These are phyloP conservation scores for Cavenderia fasciculata DNA, from an alignment of 78 protist genomes.

Conservation along the genomic window DNA sequence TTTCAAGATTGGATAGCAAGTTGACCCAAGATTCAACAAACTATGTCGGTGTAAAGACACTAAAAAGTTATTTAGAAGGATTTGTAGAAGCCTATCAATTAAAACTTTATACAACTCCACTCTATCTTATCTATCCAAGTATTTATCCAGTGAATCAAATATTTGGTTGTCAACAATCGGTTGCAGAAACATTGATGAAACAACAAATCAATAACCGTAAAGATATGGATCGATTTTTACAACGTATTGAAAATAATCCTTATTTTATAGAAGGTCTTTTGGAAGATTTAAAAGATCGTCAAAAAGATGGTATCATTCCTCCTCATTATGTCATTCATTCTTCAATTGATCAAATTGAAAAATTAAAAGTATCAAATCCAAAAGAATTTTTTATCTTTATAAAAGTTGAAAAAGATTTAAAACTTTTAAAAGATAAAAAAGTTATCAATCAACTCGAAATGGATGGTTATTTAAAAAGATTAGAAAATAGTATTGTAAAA, in stretches of 20 bases:
- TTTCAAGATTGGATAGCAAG: slow-evolving; percentile 1
- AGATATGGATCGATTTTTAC: slow-evolving; percentile 1
- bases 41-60: neutral
- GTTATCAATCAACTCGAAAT: neutral
- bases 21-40: neutral
- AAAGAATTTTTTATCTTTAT: neutral
- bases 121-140: slow-evolving; percentile 30
- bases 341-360: slow-evolving; percentile 14
- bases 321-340: slow-evolving; percentile 3
- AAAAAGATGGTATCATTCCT: neutral
- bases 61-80: neutral
- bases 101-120: slow-evolving; percentile 24
- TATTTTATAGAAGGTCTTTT: slow-evolving; percentile 14
- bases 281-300: neutral
- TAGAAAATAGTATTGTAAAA: neutral
- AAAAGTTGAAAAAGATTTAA: neutral
- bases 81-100: neutral
- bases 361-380: neutral
- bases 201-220: slow-evolving; percentile 2
- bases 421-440: neutral
- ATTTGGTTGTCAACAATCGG: slow-evolving; percentile 24
- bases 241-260: neutral
- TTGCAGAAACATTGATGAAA: neutral
- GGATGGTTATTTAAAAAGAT: neutral
- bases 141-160: slow-evolving; percentile 33